These are phyloP conservation scores for Boletellus emodensis DNA, from an alignment of 768 basidiomycete species.

Conservation along the genomic window DNA sequence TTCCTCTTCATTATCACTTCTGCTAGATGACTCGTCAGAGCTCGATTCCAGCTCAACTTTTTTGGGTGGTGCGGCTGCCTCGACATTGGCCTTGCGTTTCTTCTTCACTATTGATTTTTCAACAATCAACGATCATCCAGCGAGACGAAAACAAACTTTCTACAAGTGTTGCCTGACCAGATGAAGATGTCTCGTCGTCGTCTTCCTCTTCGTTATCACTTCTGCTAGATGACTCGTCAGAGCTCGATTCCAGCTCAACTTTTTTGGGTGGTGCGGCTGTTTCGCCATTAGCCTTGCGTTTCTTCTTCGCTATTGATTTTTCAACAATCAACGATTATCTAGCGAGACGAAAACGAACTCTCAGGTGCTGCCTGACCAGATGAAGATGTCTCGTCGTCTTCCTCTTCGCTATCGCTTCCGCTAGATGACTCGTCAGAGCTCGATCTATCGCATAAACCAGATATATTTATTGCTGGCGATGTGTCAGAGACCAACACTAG, in stretches of 20 bases:
- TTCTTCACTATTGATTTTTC: slow-evolving; percentile 27
- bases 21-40: slow-evolving; percentile 13
- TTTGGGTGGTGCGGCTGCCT: slow-evolving; percentile 60
- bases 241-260: slow-evolving; percentile 67
- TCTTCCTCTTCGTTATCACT: slow-evolving; percentile 7
- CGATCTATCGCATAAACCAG: slow-evolving; percentile 4
- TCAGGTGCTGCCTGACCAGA: slow-evolving; percentile 46
- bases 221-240: slow-evolving; percentile 10
- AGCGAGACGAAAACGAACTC: slow-evolving; percentile 29
- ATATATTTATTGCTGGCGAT: background rate
- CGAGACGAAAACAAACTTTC: slow-evolving; percentile 33
- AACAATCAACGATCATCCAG: background rate
- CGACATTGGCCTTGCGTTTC: slow-evolving; percentile 81
- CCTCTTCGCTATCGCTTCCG: slow-evolving; percentile 7
- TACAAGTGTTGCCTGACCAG: slow-evolving; percentile 47
- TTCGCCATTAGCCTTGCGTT: slow-evolving; percentile 78
- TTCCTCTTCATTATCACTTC: slow-evolving; percentile 7
- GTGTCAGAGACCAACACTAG: background rate
- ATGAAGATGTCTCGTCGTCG: background rate
- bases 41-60: slow-evolving; percentile 77
- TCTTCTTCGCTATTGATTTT: slow-evolving; percentile 37
- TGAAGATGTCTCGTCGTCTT: background rate
- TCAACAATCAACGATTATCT: slow-evolving; percentile 1
- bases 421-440: slow-evolving; percentile 13
- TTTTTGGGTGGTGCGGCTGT: slow-evolving; percentile 69